Evolutionary conservation across 192 early-diverging fungal genomes (phyloP).

Genomic region (Chytriomyces sp.): DNA sequence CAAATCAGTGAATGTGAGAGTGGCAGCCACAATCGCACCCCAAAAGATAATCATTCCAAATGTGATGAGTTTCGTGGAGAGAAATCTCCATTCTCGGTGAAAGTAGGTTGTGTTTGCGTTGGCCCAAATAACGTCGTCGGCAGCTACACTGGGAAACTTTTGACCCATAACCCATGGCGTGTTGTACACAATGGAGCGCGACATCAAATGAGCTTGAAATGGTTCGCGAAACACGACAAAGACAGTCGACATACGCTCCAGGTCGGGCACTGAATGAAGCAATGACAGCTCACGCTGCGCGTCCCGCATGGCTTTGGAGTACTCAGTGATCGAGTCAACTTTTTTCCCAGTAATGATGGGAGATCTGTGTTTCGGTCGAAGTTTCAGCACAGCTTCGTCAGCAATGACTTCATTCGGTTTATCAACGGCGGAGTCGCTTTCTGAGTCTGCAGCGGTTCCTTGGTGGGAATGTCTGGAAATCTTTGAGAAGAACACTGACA

Average conservation of each 20-base stretch:
- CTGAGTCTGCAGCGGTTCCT: not conserved
- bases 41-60: conserved; percentile 72
- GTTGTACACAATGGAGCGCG: conserved; percentile 66
- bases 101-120: conserved; percentile 67
- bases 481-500: not conserved
- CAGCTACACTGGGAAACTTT: conserved; percentile 66
- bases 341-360: not conserved
- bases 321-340: conserved; percentile 12
- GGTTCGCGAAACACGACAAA: conserved; percentile 84
- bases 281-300: not conserved
- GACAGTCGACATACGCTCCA: conserved; percentile 57
- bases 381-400: not conserved
- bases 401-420: not conserved
- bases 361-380: not conserved
- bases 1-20: conserved; percentile 61
- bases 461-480: not conserved
- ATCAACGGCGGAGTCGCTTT: not conserved
- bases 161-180: conserved; percentile 69
- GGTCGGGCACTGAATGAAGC: not conserved
- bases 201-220: conserved; percentile 81
- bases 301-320: not conserved
- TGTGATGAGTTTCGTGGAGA: conserved; percentile 56
- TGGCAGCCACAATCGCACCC: conserved; percentile 67
- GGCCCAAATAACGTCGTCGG: conserved; percentile 83
- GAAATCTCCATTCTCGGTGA: conserved; percentile 57